Evolutionary conservation across 2,329 filamentous ascomycete species (phyloP), one percentile per base, ranked within the genome.

Genomic region (Phialemoniopsis sp.): DNA sequence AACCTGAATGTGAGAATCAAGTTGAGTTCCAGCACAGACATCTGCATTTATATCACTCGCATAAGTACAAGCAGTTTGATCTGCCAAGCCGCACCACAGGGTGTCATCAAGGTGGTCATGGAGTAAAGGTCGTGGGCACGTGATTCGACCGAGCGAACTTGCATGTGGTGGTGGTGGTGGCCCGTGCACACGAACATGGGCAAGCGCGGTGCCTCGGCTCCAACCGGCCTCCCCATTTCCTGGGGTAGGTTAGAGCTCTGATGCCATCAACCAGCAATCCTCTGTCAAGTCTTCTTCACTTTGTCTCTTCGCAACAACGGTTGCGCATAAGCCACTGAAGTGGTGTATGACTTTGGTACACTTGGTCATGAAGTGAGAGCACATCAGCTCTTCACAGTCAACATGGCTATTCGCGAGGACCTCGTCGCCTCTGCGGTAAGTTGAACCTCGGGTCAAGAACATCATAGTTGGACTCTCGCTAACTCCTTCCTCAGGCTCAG

Each of bases 351-450:
- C 15, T 12, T 8, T 32, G 36, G 14, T 17, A 28, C n/a, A 35
- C 31, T 29, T 30, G 17, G 38, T 42, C 34, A 43, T 39, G 29
- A 43, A 34, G 19, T 26, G 21, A 26, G 21, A 26, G 21, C 21
- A 26, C 21, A 26, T 26, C 21, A 10, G 21, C 21, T 26, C 21
- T 26, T 26, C 21, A 26, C 21, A 26, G 21, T 26, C 41, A 62
- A 47, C 64, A 91, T 82, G 73, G 83, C 90, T 72, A 89, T 95
- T 71, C 89, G 93, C 60, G 91, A 97, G 80, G 91, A 97, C 62
- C 73, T 96, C 48, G 80, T 95, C 55, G 74, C 81, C 52, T 95
- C 89, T 58, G 90, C 88, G 59, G 83, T 85, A 73, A 59, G 73
- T 67, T 38, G 36, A 40, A 29, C 7, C 19, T 31, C 6, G 13